These are phyloP conservation scores for Penicillium sclerotigenum DNA, from an alignment of 2,329 filamentous ascomycete species.

Conservation along the genomic window DNA sequence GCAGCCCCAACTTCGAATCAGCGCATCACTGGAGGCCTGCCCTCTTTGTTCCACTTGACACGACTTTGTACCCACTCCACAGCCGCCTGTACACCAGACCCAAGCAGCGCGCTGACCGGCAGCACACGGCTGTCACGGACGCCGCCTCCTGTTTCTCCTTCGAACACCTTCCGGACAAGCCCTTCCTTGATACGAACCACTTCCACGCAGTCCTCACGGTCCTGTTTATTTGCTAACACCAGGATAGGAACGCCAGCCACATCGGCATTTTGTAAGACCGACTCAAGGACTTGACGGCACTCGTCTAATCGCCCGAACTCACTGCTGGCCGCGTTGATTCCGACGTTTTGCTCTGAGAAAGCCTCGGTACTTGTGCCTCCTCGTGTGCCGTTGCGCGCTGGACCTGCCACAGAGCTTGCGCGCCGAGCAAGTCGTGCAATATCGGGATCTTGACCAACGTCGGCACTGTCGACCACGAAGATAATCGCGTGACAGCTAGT, in stretches of 20 bases:
- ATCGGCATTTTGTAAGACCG: conserved; percentile 81
- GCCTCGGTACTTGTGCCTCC: conserved; percentile 10
- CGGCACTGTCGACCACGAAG: conserved; percentile 93
- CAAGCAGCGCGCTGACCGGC: conserved; percentile 81
- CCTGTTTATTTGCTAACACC: conserved; percentile 95
- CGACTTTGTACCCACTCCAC: conserved; percentile 94
- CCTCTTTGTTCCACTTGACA: conserved; percentile 96
- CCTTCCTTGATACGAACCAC: conserved; percentile 97
- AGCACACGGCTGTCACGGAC: conserved; percentile 89
- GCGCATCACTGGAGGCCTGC: conserved; percentile 86
- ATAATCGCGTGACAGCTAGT: conserved; percentile 91
- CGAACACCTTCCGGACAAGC: conserved; percentile 89
- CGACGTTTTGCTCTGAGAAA: conserved; percentile 36
- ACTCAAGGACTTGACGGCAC: conserved; percentile 83
- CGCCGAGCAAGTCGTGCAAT: conserved; percentile 50
- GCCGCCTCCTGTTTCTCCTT: conserved; percentile 81
- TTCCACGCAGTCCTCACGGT: conserved; percentile 94
- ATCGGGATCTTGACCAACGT: conserved; percentile 76
- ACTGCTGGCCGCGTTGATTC: conserved; percentile 36
- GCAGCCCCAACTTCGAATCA: conserved; percentile 44
- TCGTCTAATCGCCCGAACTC: conserved; percentile 67
- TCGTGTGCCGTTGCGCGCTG: conserved; percentile 10
- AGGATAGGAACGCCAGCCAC: conserved; percentile 88
- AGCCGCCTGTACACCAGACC: conserved; percentile 81
- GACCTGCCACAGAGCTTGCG: conserved; percentile 27